Percentiles rank a stretch among this genome's conserved stretches.
Evolutionary conservation across 179 eudicot genomes (phyloP).

Genomic region (Beta lomatogona): DNA sequence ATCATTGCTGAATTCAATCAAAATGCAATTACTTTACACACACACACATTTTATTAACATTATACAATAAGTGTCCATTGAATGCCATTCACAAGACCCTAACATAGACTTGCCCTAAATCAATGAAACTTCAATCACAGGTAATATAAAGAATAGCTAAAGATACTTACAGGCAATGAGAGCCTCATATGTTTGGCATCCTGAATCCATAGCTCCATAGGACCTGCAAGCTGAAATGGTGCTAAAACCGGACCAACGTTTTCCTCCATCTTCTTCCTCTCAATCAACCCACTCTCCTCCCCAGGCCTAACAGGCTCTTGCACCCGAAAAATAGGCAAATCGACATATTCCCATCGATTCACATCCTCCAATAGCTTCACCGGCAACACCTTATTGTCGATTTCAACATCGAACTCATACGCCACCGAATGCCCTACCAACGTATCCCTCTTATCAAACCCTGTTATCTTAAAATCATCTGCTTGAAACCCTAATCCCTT

Average conservation of each 20-base stretch:
- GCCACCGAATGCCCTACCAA: constrained; percentile 81
- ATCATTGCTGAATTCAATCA: not conserved
- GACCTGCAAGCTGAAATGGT: constrained; percentile 93
- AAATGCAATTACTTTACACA: not conserved
- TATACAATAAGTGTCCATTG: not conserved
- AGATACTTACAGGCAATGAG: constrained; percentile 72
- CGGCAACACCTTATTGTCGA: constrained; percentile 75
- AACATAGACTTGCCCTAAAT: not conserved
- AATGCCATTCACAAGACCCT: not conserved
- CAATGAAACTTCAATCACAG: not conserved
- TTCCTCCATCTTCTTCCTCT: constrained; percentile 32
- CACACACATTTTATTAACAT: no score
- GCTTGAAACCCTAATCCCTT: constrained; percentile 88
- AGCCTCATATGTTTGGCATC: constrained; percentile 86
- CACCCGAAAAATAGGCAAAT: constrained; percentile 74
- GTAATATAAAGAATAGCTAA: not conserved
- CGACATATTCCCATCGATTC: constrained; percentile 80
- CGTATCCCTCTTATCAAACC: constrained; percentile 81
- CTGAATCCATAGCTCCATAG: constrained; percentile 98
- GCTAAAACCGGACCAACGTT: constrained; percentile 63
- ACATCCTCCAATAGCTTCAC: constrained; percentile 89
- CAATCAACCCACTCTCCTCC: constrained; percentile 56
- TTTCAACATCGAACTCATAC: constrained; percentile 85
- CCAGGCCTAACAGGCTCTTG: constrained; percentile 42
- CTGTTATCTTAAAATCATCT: constrained; percentile 76